These are phyloP conservation scores for Huntiella moniliformis DNA, from an alignment of 2,329 filamentous ascomycete species.

Conservation along the genomic window DNA sequence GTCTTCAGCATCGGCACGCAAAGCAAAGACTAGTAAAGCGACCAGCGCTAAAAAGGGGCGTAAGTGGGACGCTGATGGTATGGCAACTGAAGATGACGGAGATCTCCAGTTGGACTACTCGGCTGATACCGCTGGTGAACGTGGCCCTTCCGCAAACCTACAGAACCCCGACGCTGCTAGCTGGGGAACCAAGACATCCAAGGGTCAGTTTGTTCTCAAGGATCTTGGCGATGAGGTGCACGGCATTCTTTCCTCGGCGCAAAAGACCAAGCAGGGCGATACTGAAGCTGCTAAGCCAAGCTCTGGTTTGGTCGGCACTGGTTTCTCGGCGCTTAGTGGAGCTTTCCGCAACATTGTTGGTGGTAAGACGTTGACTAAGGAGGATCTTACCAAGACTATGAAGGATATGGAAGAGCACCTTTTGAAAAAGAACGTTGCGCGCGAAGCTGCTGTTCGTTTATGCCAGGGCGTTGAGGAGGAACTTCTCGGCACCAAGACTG, in stretches of 20 bases:
- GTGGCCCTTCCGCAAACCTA: conserved; percentile 37
- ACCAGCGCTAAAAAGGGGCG: conserved; percentile 70
- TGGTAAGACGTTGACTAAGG: conserved; percentile 76
- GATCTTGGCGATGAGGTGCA: conserved; percentile 89
- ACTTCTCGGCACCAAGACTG: conserved; percentile 76
- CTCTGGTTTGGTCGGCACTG: conserved; percentile 54
- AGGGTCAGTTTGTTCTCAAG: conserved; percentile 84
- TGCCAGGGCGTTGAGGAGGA: conserved; percentile 86
- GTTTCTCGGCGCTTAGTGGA: conserved; percentile 65
- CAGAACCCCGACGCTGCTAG: conserved; percentile 60
- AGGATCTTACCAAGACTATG: conserved; percentile 79
- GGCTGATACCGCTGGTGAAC: conserved; percentile 33
- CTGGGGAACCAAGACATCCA: conserved; percentile 69
- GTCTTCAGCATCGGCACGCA: conserved; percentile 29
- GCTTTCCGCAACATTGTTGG: conserved; percentile 91
- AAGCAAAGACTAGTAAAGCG: conserved; percentile 36
- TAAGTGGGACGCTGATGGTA: conserved; percentile 80
- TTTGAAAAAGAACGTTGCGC: conserved; percentile 86
- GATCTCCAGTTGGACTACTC: conserved; percentile 79
- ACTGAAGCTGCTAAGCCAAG: conserved; percentile 29
- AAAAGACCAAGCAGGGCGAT: conserved; percentile 23
- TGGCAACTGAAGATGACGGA: conserved; percentile 60
- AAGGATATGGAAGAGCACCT: conserved; percentile 94
- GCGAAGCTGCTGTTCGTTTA: conserved; percentile 77
- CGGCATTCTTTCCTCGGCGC: conserved; percentile 66